Conservation (phyloP, 2,329 filamentous ascomycete species). For the Aspergillus brunneoviolaceus region DNA sequence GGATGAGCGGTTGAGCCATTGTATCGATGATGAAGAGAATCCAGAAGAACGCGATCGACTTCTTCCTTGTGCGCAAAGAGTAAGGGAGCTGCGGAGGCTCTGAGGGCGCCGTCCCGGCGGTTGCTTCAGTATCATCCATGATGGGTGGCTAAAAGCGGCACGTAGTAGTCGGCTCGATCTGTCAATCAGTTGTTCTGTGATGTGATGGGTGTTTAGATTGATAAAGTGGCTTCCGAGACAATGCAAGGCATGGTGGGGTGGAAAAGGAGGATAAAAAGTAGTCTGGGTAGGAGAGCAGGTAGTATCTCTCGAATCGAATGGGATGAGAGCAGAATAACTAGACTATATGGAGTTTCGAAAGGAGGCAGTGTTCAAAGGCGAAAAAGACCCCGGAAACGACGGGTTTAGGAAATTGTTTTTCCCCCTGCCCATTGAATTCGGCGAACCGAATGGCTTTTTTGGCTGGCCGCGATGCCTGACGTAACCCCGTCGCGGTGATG, state of each 20-base stretch:
- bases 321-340: neutral
- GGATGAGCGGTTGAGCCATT: constrained; percentile 56
- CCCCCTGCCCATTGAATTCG: neutral
- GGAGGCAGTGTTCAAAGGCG: too few species aligned
- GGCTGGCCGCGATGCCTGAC: constrained; percentile 5
- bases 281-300: neutral
- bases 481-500: constrained; percentile 13
- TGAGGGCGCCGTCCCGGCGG: constrained; percentile 17
- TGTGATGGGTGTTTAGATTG: constrained; percentile 12
- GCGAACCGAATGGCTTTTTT: neutral
- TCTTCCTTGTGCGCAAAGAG: constrained; percentile 54
- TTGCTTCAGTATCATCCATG: constrained; percentile 40
- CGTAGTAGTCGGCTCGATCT: neutral
- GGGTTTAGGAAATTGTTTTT: neutral
- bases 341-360: too few species aligned
- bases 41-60: constrained; percentile 60
- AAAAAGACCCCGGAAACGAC: neutral
- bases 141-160: constrained; percentile 13
- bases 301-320: neutral
- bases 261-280: neutral
- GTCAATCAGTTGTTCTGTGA: constrained; percentile 5
- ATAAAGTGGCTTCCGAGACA: constrained; percentile 1
- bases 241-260: neutral
- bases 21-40: constrained; percentile 59
- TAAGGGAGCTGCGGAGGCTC: constrained; percentile 56